A percentile compares a stretch with the other conserved stretches of the same genome.
Evolutionary conservation across 31 red algal genomes (phyloP).

Genomic region (Asparagopsis taxiformis): DNA sequence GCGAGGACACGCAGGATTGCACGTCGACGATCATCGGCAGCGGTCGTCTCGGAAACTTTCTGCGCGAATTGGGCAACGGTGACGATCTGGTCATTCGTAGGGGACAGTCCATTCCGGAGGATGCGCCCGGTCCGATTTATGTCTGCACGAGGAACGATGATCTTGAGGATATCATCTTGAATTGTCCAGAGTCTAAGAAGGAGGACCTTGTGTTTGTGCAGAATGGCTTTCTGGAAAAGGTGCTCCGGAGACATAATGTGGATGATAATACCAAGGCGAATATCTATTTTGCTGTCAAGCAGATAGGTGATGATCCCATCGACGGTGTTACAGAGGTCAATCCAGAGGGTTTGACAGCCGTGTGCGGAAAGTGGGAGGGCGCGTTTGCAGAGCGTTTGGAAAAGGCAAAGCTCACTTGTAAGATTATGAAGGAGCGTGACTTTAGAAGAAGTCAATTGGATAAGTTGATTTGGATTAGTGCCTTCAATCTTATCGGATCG

Average conservation of each 20-base stretch:
- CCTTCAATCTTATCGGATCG: constrained; percentile 80
- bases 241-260: constrained; percentile 63
- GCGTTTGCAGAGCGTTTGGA: constrained; percentile 75
- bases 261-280: constrained; percentile 69
- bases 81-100: constrained; percentile 67
- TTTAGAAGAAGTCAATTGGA: constrained; percentile 83
- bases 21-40: constrained; percentile 80
- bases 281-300: constrained; percentile 86
- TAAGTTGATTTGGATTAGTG: constrained; percentile 97
- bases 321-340: constrained; percentile 88
- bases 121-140: constrained; percentile 90
- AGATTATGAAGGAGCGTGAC: constrained; percentile 79
- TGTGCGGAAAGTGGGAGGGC: constrained; percentile 91
- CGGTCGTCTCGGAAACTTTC: constrained; percentile 87
- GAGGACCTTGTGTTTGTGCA: constrained; percentile 97
- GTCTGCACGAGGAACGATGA: constrained; percentile 95
- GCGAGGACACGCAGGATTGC: constrained; percentile 50
- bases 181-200: constrained; percentile 70
- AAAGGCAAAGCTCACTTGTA: constrained; percentile 69
- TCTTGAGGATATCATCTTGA: constrained; percentile 68
- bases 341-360: constrained; percentile 82
- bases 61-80: constrained; percentile 49
- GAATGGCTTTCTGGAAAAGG: constrained; percentile 86
- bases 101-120: constrained; percentile 72
- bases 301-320: constrained; percentile 73